Conservation (phyloP, 768 basidiomycete genomes). For the Rhodotorula babjevae region DNA sequence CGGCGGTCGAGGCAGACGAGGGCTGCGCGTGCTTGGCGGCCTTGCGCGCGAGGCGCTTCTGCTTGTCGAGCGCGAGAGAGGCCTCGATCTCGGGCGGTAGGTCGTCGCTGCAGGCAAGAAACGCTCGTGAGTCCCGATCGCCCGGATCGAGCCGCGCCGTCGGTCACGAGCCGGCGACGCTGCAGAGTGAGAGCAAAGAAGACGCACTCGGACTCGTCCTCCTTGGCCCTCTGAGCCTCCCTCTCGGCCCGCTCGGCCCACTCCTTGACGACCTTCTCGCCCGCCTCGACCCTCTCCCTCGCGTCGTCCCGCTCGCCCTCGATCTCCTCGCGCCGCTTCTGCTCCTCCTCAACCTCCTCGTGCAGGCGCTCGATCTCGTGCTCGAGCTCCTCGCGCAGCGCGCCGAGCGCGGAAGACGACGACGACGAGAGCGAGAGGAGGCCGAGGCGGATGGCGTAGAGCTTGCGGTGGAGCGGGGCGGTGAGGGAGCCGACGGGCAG, state of each 20-base stretch:
- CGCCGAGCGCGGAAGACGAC: neutral
- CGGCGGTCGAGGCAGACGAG: no score
- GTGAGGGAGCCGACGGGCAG: constrained; percentile 7
- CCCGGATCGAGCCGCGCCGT: no score
- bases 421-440: constrained; percentile 2
- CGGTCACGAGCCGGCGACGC: no score
- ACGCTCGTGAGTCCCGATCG: no score
- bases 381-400: constrained; percentile 10
- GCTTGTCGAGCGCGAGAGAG: neutral
- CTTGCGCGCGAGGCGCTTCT: neutral
- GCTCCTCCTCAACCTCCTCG: constrained; percentile 2
- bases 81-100: neutral
- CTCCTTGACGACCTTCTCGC: constrained; percentile 21
- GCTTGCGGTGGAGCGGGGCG: constrained; percentile 15
- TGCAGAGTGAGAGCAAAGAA: no score
- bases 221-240: constrained; percentile 3
- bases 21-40: neutral
- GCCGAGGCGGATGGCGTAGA: constrained; percentile 20
- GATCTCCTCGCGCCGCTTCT: neutral
- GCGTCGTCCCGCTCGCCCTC: constrained; percentile 4
- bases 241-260: neutral
- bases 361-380: neutral
- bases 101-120: neutral
- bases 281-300: neutral
- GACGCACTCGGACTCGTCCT: constrained; percentile 9